Base-by-base conservation (phyloP, 768 basidiomycete genomes). In the Podaxis sp. region DNA sequence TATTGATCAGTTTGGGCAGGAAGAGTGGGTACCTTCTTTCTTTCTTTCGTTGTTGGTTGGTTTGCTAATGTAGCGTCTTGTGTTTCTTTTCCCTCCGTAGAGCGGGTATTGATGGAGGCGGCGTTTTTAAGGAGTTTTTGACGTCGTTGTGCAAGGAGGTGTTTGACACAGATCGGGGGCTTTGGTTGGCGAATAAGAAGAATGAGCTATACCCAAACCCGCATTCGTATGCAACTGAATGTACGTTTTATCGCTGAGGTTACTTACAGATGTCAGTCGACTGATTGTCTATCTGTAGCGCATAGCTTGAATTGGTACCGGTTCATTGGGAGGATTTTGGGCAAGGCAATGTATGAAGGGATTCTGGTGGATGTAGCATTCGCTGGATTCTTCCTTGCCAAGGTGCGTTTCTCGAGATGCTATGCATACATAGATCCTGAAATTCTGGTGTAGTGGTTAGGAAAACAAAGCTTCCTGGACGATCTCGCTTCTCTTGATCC, bases 61-160 rank as follows among this genome's bases (percentile, higher is more conserved):
- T 36, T 12, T 20, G 28, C 33, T 57, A 22, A 44, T 10, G 52
- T 20, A 13, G 12, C 46, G 33, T 63, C 53, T 20, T 26, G 48
- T 40, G 46, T 53, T 50, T 52, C 5, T 30, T 64, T 10, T 10
- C 33, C 33, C 33, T n/a, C 33, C 33, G 33, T 33, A 92, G 91
- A 73, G 87, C 89, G 17, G 96, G 96, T 0, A 96, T 99, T 36
- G 96, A 98, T 66, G 96, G 96, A 1, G 96, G 97, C 2, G 97
- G 97, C 0, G 88, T 99, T 4, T 99, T 97, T 81, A 99, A 99
- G 73, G 97, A 99, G 73, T 97, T 99, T 68, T 85, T 99, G 69
- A 99, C 95, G 1, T 93, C 90, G 13, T 74, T 99, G 17, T 89
- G 88, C 62, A 95, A 91, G 70, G 96, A 99, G 72, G 96, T 92